These are phyloP conservation scores for Quercus tomentella DNA, from an alignment of 331 rosid genomes.

Conservation along the genomic window DNA sequence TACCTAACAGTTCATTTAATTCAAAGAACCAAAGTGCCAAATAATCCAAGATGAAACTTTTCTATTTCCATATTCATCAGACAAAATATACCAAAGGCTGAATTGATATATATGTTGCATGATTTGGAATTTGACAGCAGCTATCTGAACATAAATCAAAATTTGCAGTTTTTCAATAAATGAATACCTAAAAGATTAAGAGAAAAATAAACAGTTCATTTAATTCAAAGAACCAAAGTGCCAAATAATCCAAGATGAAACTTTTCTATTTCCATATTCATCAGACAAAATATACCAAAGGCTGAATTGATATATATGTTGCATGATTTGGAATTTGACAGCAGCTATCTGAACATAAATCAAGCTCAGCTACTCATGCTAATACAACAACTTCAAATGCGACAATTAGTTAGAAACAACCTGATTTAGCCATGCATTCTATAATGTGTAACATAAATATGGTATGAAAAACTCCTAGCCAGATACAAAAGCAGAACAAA, in stretches of 20 bases:
- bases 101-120: neutral
- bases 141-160: neutral
- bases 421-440: neutral
- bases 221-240: neutral
- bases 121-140: neutral
- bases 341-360: neutral
- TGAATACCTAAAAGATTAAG: neutral
- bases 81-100: neutral
- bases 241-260: neutral
- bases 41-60: neutral
- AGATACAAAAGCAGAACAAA: neutral
- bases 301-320: neutral
- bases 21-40: neutral
- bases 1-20: neutral
- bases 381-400: neutral
- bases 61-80: neutral
- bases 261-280: neutral
- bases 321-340: neutral
- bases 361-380: neutral
- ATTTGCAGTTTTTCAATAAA: neutral
- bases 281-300: neutral
- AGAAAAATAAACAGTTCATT: neutral
- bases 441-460: neutral
- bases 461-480: neutral
- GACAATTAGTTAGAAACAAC: neutral